Conservation (phyloP, 2,329 filamentous ascomycete genomes). For the Aspergillus uvarum region DNA sequence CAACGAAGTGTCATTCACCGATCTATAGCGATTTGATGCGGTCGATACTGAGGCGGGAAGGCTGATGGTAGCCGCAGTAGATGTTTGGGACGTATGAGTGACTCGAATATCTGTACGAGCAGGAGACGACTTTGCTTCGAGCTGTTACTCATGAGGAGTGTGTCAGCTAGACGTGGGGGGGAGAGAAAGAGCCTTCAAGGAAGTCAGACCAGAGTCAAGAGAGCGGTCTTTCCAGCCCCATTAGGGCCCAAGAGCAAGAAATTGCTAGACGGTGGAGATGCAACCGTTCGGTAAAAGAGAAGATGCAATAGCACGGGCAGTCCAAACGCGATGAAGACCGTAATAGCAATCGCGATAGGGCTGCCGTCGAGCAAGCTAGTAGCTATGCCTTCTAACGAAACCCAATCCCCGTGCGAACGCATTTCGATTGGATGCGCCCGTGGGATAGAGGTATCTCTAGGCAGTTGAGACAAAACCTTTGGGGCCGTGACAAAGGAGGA, state of each 20-base stretch:
- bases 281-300: slow-evolving; percentile 66
- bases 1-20: slow-evolving; percentile 65
- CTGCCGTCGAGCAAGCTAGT: slow-evolving; percentile 47
- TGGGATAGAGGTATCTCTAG: background rate
- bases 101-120: slow-evolving; percentile 34
- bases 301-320: slow-evolving; percentile 77
- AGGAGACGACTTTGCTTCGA: slow-evolving; percentile 47
- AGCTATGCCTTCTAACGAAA: slow-evolving; percentile 37
- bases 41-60: slow-evolving; percentile 55
- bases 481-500: too few relatives aligned
- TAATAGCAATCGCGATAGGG: slow-evolving; percentile 58
- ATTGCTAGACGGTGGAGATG: slow-evolving; percentile 65
- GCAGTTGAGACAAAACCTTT: too few relatives aligned
- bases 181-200: background rate
- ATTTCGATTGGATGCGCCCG: slow-evolving; percentile 21
- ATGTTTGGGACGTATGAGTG: slow-evolving; percentile 64
- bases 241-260: slow-evolving; percentile 79
- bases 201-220: slow-evolving; percentile 68
- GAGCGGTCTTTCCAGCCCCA: slow-evolving; percentile 81
- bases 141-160: slow-evolving; percentile 27
- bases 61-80: slow-evolving; percentile 56
- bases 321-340: slow-evolving; percentile 67
- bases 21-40: slow-evolving; percentile 63
- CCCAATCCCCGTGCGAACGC: slow-evolving; percentile 37
- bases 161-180: background rate